These are phyloP conservation scores for Serendipita sp. DNA, from an alignment of 1,284 basidiomycete species.

Conservation along the genomic window DNA sequence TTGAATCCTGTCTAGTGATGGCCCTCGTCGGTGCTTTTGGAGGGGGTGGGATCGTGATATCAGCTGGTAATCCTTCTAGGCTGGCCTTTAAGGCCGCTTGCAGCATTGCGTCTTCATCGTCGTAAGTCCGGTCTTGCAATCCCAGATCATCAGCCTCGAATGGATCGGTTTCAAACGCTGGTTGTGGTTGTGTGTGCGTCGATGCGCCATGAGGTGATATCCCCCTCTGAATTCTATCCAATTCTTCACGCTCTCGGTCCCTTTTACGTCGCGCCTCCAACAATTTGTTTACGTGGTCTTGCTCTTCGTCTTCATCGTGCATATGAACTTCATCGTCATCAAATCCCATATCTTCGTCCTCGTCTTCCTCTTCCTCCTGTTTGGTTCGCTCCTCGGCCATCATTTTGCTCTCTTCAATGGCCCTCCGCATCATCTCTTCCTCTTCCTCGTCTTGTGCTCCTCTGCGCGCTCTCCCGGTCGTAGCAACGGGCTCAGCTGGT, in stretches of 20 bases:
- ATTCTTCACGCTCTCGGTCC: background rate
- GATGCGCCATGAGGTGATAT: background rate
- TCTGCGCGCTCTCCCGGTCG: background rate
- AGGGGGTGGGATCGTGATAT: conserved; percentile 28
- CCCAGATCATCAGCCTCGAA: background rate
- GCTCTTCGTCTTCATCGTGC: conserved; percentile 17
- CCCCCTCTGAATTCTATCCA: background rate
- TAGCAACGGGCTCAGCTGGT: background rate
- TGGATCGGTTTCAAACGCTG: background rate
- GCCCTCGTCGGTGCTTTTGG: conserved; percentile 19
- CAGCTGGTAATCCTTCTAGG: conserved; percentile 49
- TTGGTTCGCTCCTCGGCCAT: conserved; percentile 26
- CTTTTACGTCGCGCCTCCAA: background rate
- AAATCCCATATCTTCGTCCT: conserved; percentile 18
- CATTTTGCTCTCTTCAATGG: conserved; percentile 50
- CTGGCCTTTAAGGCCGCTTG: conserved; percentile 78
- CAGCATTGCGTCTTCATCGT: conserved; percentile 75
- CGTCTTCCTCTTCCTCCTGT: conserved; percentile 14
- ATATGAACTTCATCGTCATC: conserved; percentile 21
- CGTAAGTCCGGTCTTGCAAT: conserved; percentile 32
- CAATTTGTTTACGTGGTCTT: background rate
- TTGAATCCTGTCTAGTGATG: conserved; percentile 10
- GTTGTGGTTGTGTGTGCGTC: background rate
- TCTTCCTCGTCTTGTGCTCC: conserved; percentile 27
- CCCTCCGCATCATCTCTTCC: conserved; percentile 43